Percentiles rank a stretch among this genome's conserved stretches.
Conservation (phyloP, 768 basidiomycete species). For the Pleurotus citrinopileatus region DNA sequence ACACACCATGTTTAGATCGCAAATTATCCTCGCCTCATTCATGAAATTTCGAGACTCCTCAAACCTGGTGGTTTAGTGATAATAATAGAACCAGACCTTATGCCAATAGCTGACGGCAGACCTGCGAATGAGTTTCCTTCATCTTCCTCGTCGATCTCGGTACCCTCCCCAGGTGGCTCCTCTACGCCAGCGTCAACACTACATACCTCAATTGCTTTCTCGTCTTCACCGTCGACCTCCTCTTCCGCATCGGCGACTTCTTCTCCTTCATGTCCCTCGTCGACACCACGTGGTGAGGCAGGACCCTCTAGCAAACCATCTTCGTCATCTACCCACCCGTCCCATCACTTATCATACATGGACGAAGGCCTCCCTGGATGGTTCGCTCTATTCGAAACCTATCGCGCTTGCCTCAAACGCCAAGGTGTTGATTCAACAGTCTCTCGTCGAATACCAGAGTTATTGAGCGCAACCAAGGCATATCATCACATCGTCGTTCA, state of each 20-base stretch:
- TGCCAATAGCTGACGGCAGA: constrained; percentile 46
- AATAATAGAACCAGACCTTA: constrained; percentile 59
- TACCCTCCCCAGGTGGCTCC: constrained; percentile 16
- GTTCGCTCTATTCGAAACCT: constrained; percentile 63
- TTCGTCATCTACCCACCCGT: constrained; percentile 11
- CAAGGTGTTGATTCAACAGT: constrained; percentile 56
- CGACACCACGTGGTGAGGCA: no score
- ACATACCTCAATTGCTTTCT: neutral
- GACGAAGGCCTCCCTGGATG: constrained; percentile 47
- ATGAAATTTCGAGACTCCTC: constrained; percentile 62
- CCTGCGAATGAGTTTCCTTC: constrained; percentile 27
- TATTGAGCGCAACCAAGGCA: constrained; percentile 44
- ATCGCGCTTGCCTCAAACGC: constrained; percentile 49
- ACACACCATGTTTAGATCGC: constrained; percentile 41
- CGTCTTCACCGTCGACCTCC: constrained; percentile 1
- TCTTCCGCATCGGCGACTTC: constrained; percentile 13
- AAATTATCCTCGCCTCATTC: constrained; percentile 57
- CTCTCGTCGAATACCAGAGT: constrained; percentile 49
- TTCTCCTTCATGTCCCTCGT: no score
- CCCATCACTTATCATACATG: constrained; percentile 19
- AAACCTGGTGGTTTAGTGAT: constrained; percentile 70
- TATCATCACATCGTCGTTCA: constrained; percentile 56
- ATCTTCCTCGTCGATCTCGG: constrained; percentile 1
- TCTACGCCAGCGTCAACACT: neutral
- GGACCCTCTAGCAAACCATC: no score